Evolutionary conservation across 441 rosid genomes (phyloP).

Genomic region (Populus tomentosa): DNA sequence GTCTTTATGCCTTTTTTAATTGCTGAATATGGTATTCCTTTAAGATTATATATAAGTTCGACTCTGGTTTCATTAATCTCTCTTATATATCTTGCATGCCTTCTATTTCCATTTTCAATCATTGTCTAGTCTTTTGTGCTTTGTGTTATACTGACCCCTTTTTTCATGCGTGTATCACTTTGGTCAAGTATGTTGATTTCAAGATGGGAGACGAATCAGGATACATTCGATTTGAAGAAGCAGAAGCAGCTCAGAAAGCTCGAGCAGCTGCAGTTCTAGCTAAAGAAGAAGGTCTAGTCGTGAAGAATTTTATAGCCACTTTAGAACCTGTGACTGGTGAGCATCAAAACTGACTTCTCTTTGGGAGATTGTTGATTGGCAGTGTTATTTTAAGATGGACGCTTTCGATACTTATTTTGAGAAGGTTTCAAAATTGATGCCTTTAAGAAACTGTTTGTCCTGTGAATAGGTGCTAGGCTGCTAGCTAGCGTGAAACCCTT

Average conservation of each 20-base stretch:
- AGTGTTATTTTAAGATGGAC: too few relatives aligned
- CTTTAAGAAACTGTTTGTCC: background rate
- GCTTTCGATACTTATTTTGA: background rate
- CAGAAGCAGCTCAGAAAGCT: conserved; percentile 89
- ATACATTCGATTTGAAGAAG: conserved; percentile 72
- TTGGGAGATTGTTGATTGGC: too few relatives aligned
- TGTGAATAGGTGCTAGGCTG: background rate
- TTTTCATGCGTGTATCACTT: conserved; percentile 1
- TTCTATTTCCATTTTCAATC: background rate
- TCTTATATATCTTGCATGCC: background rate
- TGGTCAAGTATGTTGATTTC: conserved; percentile 73
- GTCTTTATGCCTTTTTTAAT: too few relatives aligned
- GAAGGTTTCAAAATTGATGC: background rate
- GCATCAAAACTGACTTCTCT: conserved; percentile 5
- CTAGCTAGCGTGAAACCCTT: background rate
- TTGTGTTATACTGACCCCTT: background rate
- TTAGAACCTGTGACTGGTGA: conserved; percentile 85
- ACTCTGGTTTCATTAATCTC: background rate
- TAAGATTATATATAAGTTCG: background rate
- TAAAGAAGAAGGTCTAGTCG: conserved; percentile 68
- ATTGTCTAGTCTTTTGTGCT: background rate
- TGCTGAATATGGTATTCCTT: too few relatives aligned
- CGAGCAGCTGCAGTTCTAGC: conserved; percentile 92
- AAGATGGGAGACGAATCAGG: conserved; percentile 78
- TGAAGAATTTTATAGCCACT: conserved; percentile 68